A percentile compares a stretch with the other conserved stretches of the same genome.
Evolutionary conservation across 2,329 filamentous ascomycete genomes (phyloP).

Genomic region (Phyllosticta paracitricarpa): DNA sequence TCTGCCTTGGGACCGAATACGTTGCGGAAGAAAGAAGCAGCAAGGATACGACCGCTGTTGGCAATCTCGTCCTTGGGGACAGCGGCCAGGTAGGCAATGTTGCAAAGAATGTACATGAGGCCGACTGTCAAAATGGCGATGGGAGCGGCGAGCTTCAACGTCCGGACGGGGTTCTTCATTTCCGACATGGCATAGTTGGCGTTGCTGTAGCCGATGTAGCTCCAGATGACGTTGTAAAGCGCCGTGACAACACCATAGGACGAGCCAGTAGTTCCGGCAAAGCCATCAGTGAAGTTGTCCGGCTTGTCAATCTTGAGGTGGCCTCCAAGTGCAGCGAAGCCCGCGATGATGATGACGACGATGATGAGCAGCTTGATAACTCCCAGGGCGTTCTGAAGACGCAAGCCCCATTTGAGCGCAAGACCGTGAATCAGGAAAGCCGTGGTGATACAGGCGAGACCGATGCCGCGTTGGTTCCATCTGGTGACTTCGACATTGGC

Average conservation of each 20-base stretch:
- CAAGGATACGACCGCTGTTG: constrained; percentile 44
- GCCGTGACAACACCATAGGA: constrained; percentile 60
- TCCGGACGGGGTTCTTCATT: constrained; percentile 54
- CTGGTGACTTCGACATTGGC: constrained; percentile 51
- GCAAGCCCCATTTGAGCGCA: constrained; percentile 55
- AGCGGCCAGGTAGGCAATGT: constrained; percentile 57
- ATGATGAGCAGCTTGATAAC: constrained; percentile 57
- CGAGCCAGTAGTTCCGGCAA: constrained; percentile 55
- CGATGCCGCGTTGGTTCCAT: constrained; percentile 59
- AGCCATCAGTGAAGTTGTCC: constrained; percentile 54
- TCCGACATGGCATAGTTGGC: constrained; percentile 58
- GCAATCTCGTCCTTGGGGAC: constrained; percentile 48
- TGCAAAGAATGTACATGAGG: constrained; percentile 55
- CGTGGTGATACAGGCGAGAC: constrained; percentile 54
- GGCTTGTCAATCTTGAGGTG: constrained; percentile 51
- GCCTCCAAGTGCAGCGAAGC: constrained; percentile 51
- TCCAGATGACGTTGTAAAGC: constrained; percentile 63
- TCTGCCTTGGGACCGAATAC: constrained; percentile 44
- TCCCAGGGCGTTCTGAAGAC: constrained; percentile 57
- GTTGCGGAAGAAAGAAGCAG: constrained; percentile 49
- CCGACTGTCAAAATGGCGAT: constrained; percentile 49
- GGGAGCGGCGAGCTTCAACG: constrained; percentile 55
- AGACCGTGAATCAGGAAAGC: constrained; percentile 57
- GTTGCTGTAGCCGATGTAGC: constrained; percentile 58
- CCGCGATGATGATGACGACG: constrained; percentile 53